A percentile compares a stretch with the other conserved stretches of the same genome.
Evolutionary conservation across 768 basidiomycete genomes (phyloP).

Genomic region (Tephrocybe sp.): DNA sequence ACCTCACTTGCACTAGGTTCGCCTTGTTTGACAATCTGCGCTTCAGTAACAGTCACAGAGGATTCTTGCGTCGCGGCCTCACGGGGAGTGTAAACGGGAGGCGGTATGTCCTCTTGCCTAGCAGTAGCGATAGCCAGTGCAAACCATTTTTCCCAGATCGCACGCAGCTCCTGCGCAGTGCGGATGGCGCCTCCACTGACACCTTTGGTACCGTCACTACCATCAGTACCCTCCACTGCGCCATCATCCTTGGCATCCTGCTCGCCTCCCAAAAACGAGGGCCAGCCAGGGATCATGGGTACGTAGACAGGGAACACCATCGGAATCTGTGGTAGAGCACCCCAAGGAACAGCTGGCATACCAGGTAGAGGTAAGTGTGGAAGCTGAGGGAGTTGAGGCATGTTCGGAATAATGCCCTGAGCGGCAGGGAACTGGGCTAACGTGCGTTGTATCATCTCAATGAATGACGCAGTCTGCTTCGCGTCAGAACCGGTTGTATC

Average conservation of each 20-base stretch:
- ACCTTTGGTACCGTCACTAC: conserved; percentile 34
- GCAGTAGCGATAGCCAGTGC: conserved; percentile 52
- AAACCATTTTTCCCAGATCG: conserved; percentile 79
- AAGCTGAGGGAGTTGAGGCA: conserved; percentile 51
- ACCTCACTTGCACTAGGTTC: conserved; percentile 4
- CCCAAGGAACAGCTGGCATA: conserved; percentile 65
- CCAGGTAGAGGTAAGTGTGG: conserved; percentile 70
- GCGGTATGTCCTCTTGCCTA: conserved; percentile 55
- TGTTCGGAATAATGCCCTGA: conserved; percentile 48
- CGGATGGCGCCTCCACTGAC: conserved; percentile 44
- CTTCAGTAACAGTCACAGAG: conserved; percentile 9
- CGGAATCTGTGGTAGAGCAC: conserved; percentile 63
- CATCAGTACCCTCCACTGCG: conserved; percentile 21
- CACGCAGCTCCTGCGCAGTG: conserved; percentile 62
- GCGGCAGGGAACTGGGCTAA: conserved; percentile 62
- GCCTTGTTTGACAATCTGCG: conserved; percentile 10
- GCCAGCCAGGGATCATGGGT: conserved; percentile 64
- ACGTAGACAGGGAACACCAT: conserved; percentile 81
- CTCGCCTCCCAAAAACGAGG: conserved; percentile 60
- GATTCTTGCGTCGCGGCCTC: conserved; percentile 26
- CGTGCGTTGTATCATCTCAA: conserved; percentile 77
- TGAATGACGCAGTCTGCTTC: conserved; percentile 53
- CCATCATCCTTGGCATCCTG: conserved; percentile 30
- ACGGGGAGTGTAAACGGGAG: conserved; percentile 74
- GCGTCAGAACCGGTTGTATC: conserved; percentile 31